phyloP scores from a whole-genome alignment of 2,329 filamentous ascomycete species.

The Pseudogymnoascus pannorum region DNA sequence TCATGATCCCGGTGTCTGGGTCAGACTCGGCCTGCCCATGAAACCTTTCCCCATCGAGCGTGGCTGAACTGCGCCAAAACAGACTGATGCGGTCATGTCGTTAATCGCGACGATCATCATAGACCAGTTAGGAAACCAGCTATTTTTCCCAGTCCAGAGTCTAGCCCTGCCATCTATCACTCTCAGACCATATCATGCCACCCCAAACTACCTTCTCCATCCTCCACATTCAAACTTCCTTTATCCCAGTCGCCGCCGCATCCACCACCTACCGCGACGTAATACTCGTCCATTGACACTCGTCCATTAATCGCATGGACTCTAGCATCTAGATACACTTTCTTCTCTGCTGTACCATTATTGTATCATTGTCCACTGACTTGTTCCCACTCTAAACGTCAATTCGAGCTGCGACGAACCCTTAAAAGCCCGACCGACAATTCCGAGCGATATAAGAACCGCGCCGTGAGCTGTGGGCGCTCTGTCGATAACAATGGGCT shows the following conservation, averaged over 20 bases:
- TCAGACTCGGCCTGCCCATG: background rate
- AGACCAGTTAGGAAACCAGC: conserved; percentile 1
- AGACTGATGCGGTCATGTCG: conserved; percentile 1
- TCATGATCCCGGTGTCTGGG: background rate
- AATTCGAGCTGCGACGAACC: background rate
- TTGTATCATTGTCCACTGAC: background rate
- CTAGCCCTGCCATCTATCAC: background rate
- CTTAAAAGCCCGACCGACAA: background rate
- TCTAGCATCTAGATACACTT: background rate
- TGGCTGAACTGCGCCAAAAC: background rate
- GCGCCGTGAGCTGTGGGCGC: background rate
- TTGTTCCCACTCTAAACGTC: background rate
- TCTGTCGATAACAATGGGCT: background rate
- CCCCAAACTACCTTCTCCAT: background rate
- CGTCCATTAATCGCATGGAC: background rate
- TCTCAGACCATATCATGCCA: background rate
- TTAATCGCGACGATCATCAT: conserved; percentile 1
- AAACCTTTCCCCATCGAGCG: background rate
- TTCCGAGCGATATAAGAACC: background rate
- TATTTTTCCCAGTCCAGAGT: conserved; percentile 2
- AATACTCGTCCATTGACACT: background rate
- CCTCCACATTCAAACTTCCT: background rate
- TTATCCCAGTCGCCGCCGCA: background rate
- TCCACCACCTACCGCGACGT: background rate
- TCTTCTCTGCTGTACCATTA: background rate